A percentile compares a stretch with the other conserved stretches of the same genome.
phyloP scores from a whole-genome alignment of 768 basidiomycete genomes.

The Rhizopogon roseolus region DNA sequence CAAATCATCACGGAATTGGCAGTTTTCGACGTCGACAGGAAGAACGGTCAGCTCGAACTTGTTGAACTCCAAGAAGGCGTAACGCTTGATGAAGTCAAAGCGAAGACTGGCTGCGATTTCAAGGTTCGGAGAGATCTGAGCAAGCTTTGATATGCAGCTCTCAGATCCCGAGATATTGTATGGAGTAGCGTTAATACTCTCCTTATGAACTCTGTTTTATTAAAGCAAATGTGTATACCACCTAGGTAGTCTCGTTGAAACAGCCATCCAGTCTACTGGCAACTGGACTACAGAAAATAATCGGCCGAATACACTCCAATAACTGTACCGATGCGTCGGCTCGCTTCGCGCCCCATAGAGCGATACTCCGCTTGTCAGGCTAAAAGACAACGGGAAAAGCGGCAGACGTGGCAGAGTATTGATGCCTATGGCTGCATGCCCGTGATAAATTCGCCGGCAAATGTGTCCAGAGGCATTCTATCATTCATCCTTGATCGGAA shows the following conservation, averaged over 20 bases:
- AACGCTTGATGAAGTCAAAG: slow-evolving; percentile 75
- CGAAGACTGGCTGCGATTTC: slow-evolving; percentile 87
- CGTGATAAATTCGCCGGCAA: not conserved
- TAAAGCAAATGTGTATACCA: not conserved
- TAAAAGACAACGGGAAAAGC: no score
- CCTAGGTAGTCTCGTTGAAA: not conserved
- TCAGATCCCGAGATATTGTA: slow-evolving; percentile 8
- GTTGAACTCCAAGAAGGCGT: slow-evolving; percentile 84
- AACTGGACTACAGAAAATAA: no score
- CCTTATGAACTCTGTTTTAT: not conserved
- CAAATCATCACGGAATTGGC: slow-evolving; percentile 91
- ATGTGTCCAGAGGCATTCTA: not conserved
- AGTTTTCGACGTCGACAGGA: slow-evolving; percentile 85
- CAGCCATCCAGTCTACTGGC: no score
- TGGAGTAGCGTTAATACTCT: not conserved
- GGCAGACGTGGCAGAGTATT: not conserved
- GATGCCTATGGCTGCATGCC: not conserved
- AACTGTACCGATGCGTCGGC: no score
- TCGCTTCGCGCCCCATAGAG: no score
- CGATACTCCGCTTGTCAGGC: no score
- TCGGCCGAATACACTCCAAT: no score
- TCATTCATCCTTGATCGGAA: not conserved
- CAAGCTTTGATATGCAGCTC: slow-evolving; percentile 31
- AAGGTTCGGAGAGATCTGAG: slow-evolving; percentile 50
- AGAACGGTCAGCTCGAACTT: slow-evolving; percentile 65